phyloP scores from a whole-genome alignment of 2,329 filamentous ascomycete genomes.

The Blastomyces parvus region DNA sequence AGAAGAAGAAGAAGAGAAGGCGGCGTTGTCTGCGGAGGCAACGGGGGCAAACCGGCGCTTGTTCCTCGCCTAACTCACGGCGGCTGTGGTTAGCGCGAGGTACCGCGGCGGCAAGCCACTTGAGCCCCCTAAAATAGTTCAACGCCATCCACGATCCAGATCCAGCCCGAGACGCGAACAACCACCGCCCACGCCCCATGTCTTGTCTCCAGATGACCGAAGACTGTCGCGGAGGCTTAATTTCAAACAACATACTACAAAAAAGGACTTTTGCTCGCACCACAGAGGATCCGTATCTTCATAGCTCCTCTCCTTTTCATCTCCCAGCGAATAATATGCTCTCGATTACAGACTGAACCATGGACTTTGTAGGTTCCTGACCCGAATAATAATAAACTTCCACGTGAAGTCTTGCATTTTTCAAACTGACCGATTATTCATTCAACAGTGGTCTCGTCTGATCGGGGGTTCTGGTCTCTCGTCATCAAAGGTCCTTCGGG shows the following conservation, averaged over 20 bases:
- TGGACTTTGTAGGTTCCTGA: conserved; percentile 39
- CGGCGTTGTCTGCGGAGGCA: no score
- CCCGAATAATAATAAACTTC: not conserved
- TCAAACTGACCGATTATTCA: conserved; percentile 10
- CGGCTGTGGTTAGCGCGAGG: not conserved
- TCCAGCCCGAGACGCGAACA: no score
- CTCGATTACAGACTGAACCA: conserved; percentile 13
- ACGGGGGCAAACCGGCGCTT: not conserved
- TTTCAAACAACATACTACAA: no score
- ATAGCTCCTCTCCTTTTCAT: no score
- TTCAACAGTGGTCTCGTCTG: conserved; percentile 49
- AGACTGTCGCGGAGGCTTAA: no score
- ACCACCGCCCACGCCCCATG: no score
- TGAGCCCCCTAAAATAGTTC: no score
- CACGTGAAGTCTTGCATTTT: not conserved
- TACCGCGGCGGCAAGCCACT: no score
- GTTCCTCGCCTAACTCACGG: not conserved
- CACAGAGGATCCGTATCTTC: no score
- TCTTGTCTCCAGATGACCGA: no score
- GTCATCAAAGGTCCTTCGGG: conserved; percentile 40
- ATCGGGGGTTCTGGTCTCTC: conserved; percentile 46
- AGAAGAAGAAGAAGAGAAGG: not conserved
- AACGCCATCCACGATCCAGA: no score
- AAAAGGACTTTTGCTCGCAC: no score
- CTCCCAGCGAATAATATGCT: not conserved